These are phyloP conservation scores for Solanum chaucha DNA, from an alignment of 257 asterid genomes.

Conservation along the genomic window DNA sequence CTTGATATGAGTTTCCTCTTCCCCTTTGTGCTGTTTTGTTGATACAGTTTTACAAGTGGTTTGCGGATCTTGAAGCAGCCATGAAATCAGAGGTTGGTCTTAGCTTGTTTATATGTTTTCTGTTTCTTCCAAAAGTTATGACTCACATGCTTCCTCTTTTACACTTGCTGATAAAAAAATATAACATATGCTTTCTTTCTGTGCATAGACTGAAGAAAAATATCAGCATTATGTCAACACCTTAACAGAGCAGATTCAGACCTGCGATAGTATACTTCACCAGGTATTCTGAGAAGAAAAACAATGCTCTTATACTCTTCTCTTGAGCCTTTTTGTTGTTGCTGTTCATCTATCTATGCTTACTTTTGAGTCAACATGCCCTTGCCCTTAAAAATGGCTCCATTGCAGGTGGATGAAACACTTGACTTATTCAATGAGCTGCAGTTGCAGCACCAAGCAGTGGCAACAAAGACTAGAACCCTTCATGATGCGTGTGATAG, in stretches of 20 bases:
- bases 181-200: slow-evolving; percentile 5
- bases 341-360: slow-evolving; percentile 3
- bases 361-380: not conserved
- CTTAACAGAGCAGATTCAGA: slow-evolving; percentile 78
- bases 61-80: slow-evolving; percentile 93
- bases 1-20: not conserved
- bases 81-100: slow-evolving; percentile 95
- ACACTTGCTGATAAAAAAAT: not conserved
- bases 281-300: slow-evolving; percentile 36
- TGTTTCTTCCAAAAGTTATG: not conserved
- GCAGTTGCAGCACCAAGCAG: slow-evolving; percentile 95
- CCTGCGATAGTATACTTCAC: slow-evolving; percentile 82
- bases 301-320: not conserved
- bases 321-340: not conserved
- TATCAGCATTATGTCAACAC: slow-evolving; percentile 95
- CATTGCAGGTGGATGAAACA: slow-evolving; percentile 88
- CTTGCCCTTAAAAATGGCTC: slow-evolving; percentile 7
- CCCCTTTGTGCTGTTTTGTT: slow-evolving; percentile 6
- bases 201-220: slow-evolving; percentile 82
- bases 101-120: slow-evolving; percentile 1
- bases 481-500: slow-evolving; percentile 98
- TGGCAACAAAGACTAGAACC: slow-evolving; percentile 93
- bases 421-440: slow-evolving; percentile 86
- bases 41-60: slow-evolving; percentile 95
- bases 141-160: slow-evolving; percentile 3